phyloP scores from a whole-genome alignment of 768 basidiomycete genomes.

The Podaxis mareebaensis region DNA sequence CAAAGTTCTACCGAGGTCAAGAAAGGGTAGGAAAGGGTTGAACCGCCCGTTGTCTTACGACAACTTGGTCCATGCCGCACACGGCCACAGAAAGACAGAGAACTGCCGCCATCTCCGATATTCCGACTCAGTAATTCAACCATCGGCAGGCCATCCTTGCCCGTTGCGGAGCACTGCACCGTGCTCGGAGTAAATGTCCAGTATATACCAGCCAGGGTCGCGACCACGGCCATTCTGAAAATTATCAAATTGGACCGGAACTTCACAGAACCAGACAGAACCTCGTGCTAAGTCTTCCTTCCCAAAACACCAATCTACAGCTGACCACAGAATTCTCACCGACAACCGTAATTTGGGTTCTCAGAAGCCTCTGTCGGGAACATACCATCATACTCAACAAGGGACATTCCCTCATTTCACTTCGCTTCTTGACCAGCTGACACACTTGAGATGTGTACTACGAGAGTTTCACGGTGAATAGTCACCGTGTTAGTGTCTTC shows the following conservation, averaged over 20 bases:
- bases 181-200: neutral
- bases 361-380: neutral
- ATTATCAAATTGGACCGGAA: neutral
- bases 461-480: conserved; percentile 14
- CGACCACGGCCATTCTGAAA: neutral
- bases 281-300: neutral
- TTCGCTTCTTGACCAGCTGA: conserved; percentile 8
- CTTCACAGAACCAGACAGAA: neutral
- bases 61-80: neutral
- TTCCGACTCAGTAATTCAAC: neutral
- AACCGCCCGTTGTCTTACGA: neutral
- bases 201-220: neutral
- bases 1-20: neutral
- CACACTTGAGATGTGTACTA: neutral
- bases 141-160: neutral
- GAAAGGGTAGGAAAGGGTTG: neutral
- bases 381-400: neutral
- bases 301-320: neutral
- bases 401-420: neutral
- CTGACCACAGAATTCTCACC: neutral
- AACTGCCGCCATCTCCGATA: neutral
- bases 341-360: neutral
- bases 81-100: neutral
- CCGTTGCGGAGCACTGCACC: neutral
- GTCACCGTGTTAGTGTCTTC: conserved; percentile 6